A percentile compares a stretch with the other conserved stretches of the same genome.
Conservation (phyloP, 768 basidiomycete genomes). For the Mycena albidolilacea region DNA sequence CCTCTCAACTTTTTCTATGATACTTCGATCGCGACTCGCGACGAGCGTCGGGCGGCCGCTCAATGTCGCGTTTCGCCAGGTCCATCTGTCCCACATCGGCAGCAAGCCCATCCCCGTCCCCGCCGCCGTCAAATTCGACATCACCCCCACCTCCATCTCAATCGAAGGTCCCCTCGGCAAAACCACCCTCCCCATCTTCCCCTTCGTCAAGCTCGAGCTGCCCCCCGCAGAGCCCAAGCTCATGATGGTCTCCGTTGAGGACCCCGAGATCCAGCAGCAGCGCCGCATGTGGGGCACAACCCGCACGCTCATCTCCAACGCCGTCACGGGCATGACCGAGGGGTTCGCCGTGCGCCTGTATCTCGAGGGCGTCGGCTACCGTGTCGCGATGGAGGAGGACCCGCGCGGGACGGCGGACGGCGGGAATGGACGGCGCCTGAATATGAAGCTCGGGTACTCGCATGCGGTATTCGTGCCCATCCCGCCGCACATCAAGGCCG, state of each 20-base stretch:
- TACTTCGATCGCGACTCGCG: slow-evolving; percentile 18
- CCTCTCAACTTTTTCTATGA: slow-evolving; percentile 6
- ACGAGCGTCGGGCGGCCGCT: slow-evolving; percentile 16
- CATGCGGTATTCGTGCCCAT: slow-evolving; percentile 89
- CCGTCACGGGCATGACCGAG: slow-evolving; percentile 89
- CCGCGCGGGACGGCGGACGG: slow-evolving; percentile 74
- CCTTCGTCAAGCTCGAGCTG: slow-evolving; percentile 49
- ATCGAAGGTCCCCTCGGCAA: slow-evolving; percentile 35
- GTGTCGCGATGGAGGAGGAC: slow-evolving; percentile 88
- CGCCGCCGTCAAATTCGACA: slow-evolving; percentile 30
- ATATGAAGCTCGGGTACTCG: slow-evolving; percentile 94
- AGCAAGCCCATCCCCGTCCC: slow-evolving; percentile 51
- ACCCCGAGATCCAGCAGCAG: slow-evolving; percentile 66
- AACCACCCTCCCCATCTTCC: slow-evolving; percentile 33
- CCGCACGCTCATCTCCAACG: slow-evolving; percentile 90
- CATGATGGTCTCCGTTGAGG: slow-evolving; percentile 92
- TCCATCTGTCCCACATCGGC: slow-evolving; percentile 52
- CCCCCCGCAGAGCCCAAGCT: slow-evolving; percentile 90
- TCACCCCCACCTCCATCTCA: slow-evolving; percentile 35
- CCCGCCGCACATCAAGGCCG: slow-evolving; percentile 91
- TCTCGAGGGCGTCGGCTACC: slow-evolving; percentile 96
- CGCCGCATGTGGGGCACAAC: slow-evolving; percentile 86
- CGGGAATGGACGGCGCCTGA: slow-evolving; percentile 78
- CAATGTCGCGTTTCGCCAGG: slow-evolving; percentile 20
- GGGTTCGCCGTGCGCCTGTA: slow-evolving; percentile 89